These are phyloP conservation scores for Rhynchosporium graminicola DNA, from an alignment of 2,329 filamentous ascomycete genomes.

Conservation along the genomic window DNA sequence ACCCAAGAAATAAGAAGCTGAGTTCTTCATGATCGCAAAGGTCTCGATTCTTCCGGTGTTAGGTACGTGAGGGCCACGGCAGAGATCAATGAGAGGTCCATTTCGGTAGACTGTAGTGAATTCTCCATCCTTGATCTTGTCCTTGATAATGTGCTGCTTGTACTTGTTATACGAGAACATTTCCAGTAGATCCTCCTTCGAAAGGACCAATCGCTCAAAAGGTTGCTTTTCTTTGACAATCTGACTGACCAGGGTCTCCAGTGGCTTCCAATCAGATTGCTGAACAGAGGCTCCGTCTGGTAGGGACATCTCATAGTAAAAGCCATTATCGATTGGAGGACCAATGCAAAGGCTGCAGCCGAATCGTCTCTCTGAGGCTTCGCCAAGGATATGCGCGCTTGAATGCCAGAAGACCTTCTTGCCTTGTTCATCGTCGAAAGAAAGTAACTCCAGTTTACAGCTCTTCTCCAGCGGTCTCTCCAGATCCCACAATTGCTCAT, in stretches of 20 bases:
- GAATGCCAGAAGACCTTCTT: constrained; percentile 99
- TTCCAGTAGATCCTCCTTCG: constrained; percentile 87
- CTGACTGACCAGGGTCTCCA: constrained; percentile 77
- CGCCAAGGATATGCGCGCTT: constrained; percentile 92
- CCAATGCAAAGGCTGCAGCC: constrained; percentile 93
- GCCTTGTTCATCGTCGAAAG: constrained; percentile 72
- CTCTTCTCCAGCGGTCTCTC: constrained; percentile 86
- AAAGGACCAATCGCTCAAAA: constrained; percentile 85
- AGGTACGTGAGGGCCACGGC: constrained; percentile 90
- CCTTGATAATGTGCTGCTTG: constrained; percentile 96
- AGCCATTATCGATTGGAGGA: constrained; percentile 86
- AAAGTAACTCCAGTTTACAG: constrained; percentile 81
- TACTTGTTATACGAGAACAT: constrained; percentile 99
- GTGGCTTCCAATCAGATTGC: constrained; percentile 76
- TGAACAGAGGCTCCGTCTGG: constrained; percentile 70
- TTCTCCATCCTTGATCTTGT: constrained; percentile 85
- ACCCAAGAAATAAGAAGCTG: constrained; percentile 84
- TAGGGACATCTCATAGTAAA: constrained; percentile 96
- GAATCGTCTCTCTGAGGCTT: constrained; percentile 87
- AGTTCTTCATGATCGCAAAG: constrained; percentile 86
- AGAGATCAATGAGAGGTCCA: constrained; percentile 91
- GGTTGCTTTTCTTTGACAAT: constrained; percentile 97
- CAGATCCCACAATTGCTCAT: constrained; percentile 81
- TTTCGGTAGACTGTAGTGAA: constrained; percentile 91
- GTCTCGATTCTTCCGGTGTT: constrained; percentile 93